Base-by-base conservation (phyloP, 108 stramenopile genomes). In the Aurantiochytrium sp. region DNA sequence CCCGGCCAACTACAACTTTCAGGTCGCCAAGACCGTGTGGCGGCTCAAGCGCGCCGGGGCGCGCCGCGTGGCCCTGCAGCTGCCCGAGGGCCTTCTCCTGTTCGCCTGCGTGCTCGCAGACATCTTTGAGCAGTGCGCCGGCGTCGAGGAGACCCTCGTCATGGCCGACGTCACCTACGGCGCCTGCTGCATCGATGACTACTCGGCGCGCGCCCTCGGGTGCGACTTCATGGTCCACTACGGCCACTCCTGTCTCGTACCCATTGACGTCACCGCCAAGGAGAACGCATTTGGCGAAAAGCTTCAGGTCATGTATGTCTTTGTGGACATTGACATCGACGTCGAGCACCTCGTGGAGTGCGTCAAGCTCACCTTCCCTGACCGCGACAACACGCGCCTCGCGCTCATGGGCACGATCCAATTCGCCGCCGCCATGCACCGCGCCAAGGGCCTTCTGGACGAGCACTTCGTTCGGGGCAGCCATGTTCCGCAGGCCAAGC, bases 81-180 rank as follows among this genome's bases (percentile, higher is more conserved):
- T 99, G 91, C 99, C 99, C 1, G 99, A 99, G 92, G 99, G 99
- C 6, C 86, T 99, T 37, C 90, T 97, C 1, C 92, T 98, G 94
- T 99, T 97, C 87, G 95, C 97, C 10, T 95, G 95, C n/a, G 93
- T 94, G 6, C 86, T 99, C 39, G 95, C 96, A 5, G 98, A 98
- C 89, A 97, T 98, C 37, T 91, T 99, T 86, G 88, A 93, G 69
- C 92, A 94, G 30, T 96, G 97, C 87, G 55, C 24, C 30, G 52
- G n/a, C 54, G 90, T 55, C 37, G 86, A 90, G 59, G 91, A 94
- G 15, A 93, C 96, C 4, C 89, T 95, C 4, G 92, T 98, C 34
- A 87, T 98, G 87, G 99, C 96, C 5, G 99, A 99, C 90, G 99
- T 99, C 50, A 98, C 97, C 30, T 99, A 99, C 85, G 99, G 99